Evolutionary conservation across 176 grass and related monocot species (phyloP).

Genomic region (Elymus sibiricus): DNA sequence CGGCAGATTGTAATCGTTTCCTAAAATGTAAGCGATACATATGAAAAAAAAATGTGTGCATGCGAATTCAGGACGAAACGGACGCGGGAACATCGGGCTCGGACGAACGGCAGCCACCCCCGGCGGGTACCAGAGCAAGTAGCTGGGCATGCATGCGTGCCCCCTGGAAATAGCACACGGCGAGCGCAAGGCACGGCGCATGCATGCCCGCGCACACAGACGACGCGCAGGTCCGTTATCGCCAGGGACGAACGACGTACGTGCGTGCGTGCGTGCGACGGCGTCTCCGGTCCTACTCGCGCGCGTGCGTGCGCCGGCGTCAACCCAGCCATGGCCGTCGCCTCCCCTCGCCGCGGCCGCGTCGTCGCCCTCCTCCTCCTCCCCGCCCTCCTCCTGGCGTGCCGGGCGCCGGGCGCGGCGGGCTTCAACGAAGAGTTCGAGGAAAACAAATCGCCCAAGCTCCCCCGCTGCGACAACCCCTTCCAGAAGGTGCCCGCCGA

Average conservation of each 20-base stretch:
- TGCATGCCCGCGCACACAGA: neutral
- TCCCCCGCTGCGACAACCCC: constrained; percentile 60
- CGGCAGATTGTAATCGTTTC: no score
- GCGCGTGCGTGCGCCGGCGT: neutral
- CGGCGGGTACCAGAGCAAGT: neutral
- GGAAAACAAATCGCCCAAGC: constrained; percentile 46
- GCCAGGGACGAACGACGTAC: neutral
- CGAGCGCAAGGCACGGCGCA: constrained; percentile 4
- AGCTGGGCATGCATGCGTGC: neutral
- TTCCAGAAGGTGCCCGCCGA: constrained; percentile 38
- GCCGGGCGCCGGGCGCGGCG: neutral
- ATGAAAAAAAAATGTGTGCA: no score
- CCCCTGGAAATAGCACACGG: neutral
- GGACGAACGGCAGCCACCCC: constrained; percentile 20
- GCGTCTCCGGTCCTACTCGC: neutral
- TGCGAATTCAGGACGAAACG: neutral
- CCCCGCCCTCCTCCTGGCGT: constrained; percentile 27
- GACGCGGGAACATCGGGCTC: neutral
- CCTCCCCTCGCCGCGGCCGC: constrained; percentile 20
- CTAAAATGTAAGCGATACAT: no score
- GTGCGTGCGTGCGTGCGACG: neutral
- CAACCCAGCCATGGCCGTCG: constrained; percentile 27
- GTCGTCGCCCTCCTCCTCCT: constrained; percentile 19
- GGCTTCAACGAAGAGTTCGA: constrained; percentile 33
- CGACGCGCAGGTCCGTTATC: neutral